Evolutionary conservation across 176 grass and related monocot genomes (phyloP).

Genomic region (Oryza nivara): DNA sequence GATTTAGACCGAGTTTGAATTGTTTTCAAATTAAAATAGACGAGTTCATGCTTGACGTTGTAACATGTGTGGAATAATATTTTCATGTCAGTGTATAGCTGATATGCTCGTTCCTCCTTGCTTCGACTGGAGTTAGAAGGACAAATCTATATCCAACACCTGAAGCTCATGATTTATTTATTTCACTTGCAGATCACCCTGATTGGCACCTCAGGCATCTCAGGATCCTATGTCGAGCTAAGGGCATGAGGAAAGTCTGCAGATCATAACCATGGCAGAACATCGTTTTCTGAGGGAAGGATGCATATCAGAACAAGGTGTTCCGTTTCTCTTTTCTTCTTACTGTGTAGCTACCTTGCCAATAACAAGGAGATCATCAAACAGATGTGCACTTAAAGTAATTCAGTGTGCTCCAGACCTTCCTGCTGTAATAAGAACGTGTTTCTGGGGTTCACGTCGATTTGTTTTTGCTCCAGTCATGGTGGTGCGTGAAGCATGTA

Average conservation of each 20-base stretch:
- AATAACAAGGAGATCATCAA: conserved; percentile 37
- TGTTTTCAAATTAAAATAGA: neutral
- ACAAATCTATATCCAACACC: neutral
- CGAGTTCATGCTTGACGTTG: neutral
- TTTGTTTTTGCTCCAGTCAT: neutral
- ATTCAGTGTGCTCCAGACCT: neutral
- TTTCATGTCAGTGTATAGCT: neutral
- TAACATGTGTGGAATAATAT: neutral
- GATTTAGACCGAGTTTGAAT: neutral
- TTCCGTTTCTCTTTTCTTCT: conserved; percentile 16
- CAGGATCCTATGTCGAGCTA: conserved; percentile 94
- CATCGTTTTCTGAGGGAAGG: neutral
- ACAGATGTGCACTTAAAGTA: neutral
- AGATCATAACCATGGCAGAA: conserved; percentile 3
- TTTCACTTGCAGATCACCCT: conserved; percentile 70
- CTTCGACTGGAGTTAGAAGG: neutral
- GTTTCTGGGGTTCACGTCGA: neutral
- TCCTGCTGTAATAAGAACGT: conserved; percentile 41
- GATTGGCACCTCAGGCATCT: conserved; percentile 90
- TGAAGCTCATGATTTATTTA: neutral
- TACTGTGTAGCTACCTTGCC: conserved; percentile 17
- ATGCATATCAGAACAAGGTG: conserved; percentile 25
- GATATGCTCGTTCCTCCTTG: neutral
- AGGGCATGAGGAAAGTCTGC: conserved; percentile 57
- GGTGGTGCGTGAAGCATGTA: neutral